Evolutionary conservation across 768 basidiomycete genomes (phyloP), one percentile per base, ranked within the genome.

Genomic region (Steccherinum ochraceum): DNA sequence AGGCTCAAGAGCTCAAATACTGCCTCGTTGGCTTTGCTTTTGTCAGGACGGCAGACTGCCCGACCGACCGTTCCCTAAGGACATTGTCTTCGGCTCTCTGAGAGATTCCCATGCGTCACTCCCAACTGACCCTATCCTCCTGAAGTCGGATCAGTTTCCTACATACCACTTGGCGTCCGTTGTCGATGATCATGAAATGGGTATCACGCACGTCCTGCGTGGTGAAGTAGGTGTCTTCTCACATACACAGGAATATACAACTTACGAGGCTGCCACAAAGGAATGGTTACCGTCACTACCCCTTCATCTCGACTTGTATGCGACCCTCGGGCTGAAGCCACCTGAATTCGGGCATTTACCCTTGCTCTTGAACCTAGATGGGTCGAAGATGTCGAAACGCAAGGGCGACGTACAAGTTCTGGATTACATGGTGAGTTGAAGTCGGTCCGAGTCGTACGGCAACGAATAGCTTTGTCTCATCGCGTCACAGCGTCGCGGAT

Each of bases 161-260:
- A 98, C 95, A 0, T 99, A 99, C 63, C 96, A 98, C 56, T 78
- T 99, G 3, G 95, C 96, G 0, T 93, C 85, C 19, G 91, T 98
- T 0, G 91, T 95, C 0, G 96, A 99, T 58, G 96, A 99, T 67
- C 83, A 93, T 59, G 82, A 85, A 59, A 99, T 99, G 96, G 85
- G 84, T 0, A 91, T 99, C 20, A 91, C 93, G 0, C 96, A 98
- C 67, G 94, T 98, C 3, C 69, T 98, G 1, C 81, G 96, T 23
- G 96, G 96, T 46, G 94, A 97, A 78, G 93, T 85, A 51, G 24
- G 74, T 56, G 18, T 41, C 4, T 26, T 4, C 16, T 24, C 25
- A 27, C 5, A 5, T 42, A n/a, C 18, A n/a, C 2, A 7, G 1
- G 7, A 16, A 7, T 35, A 16, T 7, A 35, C 7, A 7, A 35